Evolutionary conservation across 768 basidiomycete genomes (phyloP).

Genomic region (Coprinellus micaceus): DNA sequence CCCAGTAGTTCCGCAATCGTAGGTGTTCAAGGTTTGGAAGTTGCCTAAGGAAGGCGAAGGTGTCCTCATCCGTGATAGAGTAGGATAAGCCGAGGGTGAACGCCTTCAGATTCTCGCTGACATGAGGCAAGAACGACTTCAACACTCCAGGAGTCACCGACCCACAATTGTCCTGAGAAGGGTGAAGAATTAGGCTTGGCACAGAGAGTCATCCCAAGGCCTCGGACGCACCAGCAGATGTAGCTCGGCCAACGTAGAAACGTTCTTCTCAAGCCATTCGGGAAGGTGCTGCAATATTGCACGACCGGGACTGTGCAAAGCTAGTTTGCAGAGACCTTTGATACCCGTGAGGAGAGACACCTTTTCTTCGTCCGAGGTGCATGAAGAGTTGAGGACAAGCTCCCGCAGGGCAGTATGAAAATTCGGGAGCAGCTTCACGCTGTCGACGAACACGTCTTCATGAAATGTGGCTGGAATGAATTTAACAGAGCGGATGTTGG

Average conservation of each 20-base stretch:
- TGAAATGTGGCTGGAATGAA: slow-evolving; percentile 26
- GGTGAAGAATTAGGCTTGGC: too few relatives aligned
- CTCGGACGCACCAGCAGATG: slow-evolving; percentile 38
- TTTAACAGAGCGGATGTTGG: slow-evolving; percentile 27
- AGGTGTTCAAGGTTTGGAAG: slow-evolving; percentile 37
- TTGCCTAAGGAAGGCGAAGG: slow-evolving; percentile 43
- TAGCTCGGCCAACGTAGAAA: slow-evolving; percentile 31
- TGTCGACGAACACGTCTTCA: slow-evolving; percentile 24
- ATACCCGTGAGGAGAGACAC: slow-evolving; percentile 23
- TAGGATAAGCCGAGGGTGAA: slow-evolving; percentile 56
- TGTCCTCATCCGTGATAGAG: slow-evolving; percentile 51
- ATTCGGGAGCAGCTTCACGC: slow-evolving; percentile 18
- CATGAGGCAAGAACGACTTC: slow-evolving; percentile 37
- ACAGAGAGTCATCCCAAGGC: too few relatives aligned
- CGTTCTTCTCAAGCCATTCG: slow-evolving; percentile 40
- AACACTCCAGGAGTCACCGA: slow-evolving; percentile 63
- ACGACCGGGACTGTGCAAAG: slow-evolving; percentile 34
- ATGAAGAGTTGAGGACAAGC: slow-evolving; percentile 30
- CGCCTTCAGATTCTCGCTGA: slow-evolving; percentile 29
- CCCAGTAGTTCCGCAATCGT: slow-evolving; percentile 50
- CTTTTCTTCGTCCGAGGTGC: slow-evolving; percentile 24
- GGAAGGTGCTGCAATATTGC: slow-evolving; percentile 40
- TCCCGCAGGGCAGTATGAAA: slow-evolving; percentile 20
- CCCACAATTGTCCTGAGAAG: slow-evolving; percentile 51
- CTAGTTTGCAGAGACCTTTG: slow-evolving; percentile 23